Evolutionary conservation across 1,139 yeast genomes (phyloP), one percentile per base, ranked within the genome.

Genomic region (Lodderomyces pseudojiufengensis): DNA sequence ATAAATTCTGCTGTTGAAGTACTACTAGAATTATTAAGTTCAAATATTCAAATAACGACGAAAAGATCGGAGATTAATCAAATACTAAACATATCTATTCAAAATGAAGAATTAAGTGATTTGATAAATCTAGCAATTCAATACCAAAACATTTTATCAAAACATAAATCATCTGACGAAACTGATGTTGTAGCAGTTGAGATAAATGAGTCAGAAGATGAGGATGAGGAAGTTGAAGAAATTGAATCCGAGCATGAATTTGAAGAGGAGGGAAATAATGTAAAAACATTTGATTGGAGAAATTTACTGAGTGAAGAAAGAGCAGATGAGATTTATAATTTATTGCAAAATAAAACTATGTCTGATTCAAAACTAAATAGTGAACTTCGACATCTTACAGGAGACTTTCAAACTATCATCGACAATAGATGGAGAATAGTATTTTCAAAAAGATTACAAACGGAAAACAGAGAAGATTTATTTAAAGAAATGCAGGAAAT

Each of bases 1-100:
- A 59, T 69, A n/a, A 50, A 66, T 32, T 74, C 81, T 1, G 72
- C 78, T 9, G 78, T 94, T 1, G 97, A 88, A 52, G 65, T 83
- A 5, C 55, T 84, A 1, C 55, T 88, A 29, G 81, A 76, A 42
- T 59, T 73, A 0, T 55, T 88, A 40, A 82, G 81, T 50, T 70
- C 68, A 37, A 54, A 50, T 9, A 27, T 42, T 11, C 28, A 52
- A 38, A 33, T 50, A 41, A 28, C 43, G 7, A 52, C 49, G 12
- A 40, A 72, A 61, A 37, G 84, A 63, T 36, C 51, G 4, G 65
- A 59, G 34, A 42, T 66, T 11, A 49, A 55, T 11, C 49, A 64
- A 5, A 65, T 81, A 5, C 51, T 88, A 15, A 82, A 70, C 9
- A 44, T 56, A 3, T 46, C 54, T 13, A 45, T 85, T 0, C 47